These are phyloP conservation scores for Vicia sativa DNA, from an alignment of 306 rosid genomes.

Conservation along the genomic window DNA sequence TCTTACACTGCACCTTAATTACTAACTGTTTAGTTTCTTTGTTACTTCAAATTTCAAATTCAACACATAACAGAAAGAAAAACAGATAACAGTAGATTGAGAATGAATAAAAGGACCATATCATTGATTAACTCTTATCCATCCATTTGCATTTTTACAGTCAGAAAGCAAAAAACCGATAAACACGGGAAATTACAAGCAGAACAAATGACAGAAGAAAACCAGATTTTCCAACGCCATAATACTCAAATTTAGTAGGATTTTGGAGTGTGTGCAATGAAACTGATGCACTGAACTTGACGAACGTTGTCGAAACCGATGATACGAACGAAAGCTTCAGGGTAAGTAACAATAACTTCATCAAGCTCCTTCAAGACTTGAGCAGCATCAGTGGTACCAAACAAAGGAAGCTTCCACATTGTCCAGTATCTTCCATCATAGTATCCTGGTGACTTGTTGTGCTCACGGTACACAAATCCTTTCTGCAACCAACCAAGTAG, in stretches of 20 bases:
- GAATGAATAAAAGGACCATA: neutral
- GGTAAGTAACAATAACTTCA: slow-evolving; percentile 53
- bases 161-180: slow-evolving; percentile 19
- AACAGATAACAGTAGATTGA: neutral
- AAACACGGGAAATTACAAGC: slow-evolving; percentile 28
- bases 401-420: slow-evolving; percentile 93
- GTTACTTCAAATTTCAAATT: too few relatives aligned
- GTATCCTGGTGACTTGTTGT: slow-evolving; percentile 65
- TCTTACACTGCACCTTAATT: too few relatives aligned
- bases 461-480: slow-evolving; percentile 58
- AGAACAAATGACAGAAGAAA: neutral
- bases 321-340: slow-evolving; percentile 3
- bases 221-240: neutral
- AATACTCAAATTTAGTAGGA: neutral
- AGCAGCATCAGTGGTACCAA: slow-evolving; percentile 59
- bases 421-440: slow-evolving; percentile 80
- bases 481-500: slow-evolving; percentile 36
- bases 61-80: neutral
- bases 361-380: slow-evolving; percentile 61
- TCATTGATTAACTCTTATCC: slow-evolving; percentile 36
- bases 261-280: too few relatives aligned
- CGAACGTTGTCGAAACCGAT: too few relatives aligned
- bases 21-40: too few relatives aligned
- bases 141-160: slow-evolving; percentile 32
- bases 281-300: too few relatives aligned